Conservation (phyloP, 257 asterid species). For the Pogostemon cablin region DNA sequence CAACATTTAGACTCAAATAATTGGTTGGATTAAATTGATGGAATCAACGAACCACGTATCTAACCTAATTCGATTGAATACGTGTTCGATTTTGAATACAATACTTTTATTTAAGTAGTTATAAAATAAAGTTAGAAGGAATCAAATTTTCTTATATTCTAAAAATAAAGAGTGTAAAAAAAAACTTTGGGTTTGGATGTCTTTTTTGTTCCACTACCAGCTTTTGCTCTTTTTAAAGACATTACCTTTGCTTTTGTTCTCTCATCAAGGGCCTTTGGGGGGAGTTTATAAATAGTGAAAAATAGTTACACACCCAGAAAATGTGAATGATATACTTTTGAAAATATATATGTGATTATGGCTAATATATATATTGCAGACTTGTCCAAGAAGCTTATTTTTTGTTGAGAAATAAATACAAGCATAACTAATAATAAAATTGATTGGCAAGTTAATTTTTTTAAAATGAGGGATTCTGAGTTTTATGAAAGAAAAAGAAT, state of each 20-base stretch:
- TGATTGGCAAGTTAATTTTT: no score
- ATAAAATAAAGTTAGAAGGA: conserved; percentile 1
- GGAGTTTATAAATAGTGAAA: no score
- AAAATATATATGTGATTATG: no score
- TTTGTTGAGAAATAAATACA: no score
- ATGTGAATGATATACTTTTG: no score
- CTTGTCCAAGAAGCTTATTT: no score
- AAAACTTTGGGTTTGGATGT: not conserved
- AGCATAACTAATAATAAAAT: no score
- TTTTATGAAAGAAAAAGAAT: no score
- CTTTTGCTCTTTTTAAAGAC: not conserved
- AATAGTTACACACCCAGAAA: no score
- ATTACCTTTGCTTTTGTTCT: not conserved
- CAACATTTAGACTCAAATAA: not conserved
- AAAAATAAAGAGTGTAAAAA: not conserved
- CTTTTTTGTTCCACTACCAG: conserved; percentile 28
- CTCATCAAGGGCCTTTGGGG: not conserved
- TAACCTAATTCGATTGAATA: not conserved
- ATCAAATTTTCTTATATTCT: not conserved
- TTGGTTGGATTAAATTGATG: not conserved
- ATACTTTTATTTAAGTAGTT: not conserved
- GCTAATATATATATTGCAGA: no score
- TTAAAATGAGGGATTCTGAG: no score
- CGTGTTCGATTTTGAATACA: not conserved
- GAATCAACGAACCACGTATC: not conserved